A percentile compares a stretch with the other conserved stretches of the same genome.
These are phyloP conservation scores for Claviceps paspali DNA, from an alignment of 2,329 filamentous ascomycete genomes.

Conservation along the genomic window DNA sequence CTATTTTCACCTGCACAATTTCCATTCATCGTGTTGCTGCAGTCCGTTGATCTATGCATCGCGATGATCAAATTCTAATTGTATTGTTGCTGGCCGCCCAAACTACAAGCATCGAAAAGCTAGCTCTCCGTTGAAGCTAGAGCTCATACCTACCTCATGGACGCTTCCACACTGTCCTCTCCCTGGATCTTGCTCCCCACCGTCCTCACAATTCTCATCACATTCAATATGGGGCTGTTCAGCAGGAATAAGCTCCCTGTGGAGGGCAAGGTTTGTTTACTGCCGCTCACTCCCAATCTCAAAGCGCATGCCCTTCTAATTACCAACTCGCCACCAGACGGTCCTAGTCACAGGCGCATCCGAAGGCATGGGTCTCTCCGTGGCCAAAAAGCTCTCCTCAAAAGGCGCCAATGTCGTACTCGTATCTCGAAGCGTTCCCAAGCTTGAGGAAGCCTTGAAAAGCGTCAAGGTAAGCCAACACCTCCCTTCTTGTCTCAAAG, in stretches of 20 bases:
- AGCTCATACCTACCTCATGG: constrained; percentile 2
- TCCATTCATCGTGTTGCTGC: too few relatives aligned
- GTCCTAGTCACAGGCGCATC: constrained; percentile 82
- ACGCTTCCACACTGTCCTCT: constrained; percentile 2
- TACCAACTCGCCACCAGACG: constrained; percentile 38
- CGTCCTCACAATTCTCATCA: constrained; percentile 20
- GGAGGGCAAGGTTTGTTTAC: constrained; percentile 54
- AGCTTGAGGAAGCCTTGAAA: constrained; percentile 56
- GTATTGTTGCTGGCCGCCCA: neutral
- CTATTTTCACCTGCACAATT: too few relatives aligned
- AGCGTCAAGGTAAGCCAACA: constrained; percentile 40
- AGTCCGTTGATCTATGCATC: neutral
- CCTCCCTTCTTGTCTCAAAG: constrained; percentile 1
- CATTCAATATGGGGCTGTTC: constrained; percentile 50
- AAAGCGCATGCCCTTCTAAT: neutral
- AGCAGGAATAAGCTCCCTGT: constrained; percentile 63
- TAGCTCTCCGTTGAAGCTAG: neutral
- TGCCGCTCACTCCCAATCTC: neutral
- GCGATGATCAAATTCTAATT: neutral
- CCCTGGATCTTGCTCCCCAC: constrained; percentile 14
- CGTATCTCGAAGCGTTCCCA: constrained; percentile 60
- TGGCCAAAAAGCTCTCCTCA: constrained; percentile 56
- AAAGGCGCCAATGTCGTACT: constrained; percentile 82
- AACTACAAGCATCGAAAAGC: neutral
- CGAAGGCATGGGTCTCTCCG: constrained; percentile 75